Evolutionary conservation across 176 grass and related monocot species (phyloP), one percentile per base, ranked within the genome.

Genomic region (Tillandsia leiboldiana): DNA sequence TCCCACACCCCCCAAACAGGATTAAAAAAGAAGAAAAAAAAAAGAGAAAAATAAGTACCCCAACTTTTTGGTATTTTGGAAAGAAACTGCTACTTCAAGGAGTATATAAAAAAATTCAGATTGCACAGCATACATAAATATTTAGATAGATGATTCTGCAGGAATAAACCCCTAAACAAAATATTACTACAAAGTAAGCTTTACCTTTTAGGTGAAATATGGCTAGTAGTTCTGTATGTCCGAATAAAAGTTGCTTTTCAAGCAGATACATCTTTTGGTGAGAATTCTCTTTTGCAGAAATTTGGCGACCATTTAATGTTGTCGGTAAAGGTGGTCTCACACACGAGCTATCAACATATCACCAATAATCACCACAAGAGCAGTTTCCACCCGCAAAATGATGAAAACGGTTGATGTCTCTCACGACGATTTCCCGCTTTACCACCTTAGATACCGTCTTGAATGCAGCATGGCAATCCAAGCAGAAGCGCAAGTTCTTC

Each of bases 301-400:
- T 61, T 61, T 15, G 15, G 56, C 17, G 17, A 61, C 8, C 8
- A 10, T 9, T 22, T 67, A 67, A 28, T 67, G 8, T 17, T 69
- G 12, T 49, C 52, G 2, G 48, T 2, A 24, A 22, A 52, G 17
- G 2, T 27, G 12, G 11, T 26, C 18, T 51, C 27, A 24, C 17
- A 26, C 51, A 48, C 22, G 28, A 18, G 12, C 12, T 22, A 8
- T 64, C 27, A 63, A 51, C 26, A 17, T 33, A 56, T 76, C 63
- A 76, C 73, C 73, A 67, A n/a, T 76, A 68, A 76, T 76, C 73
- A 76, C 63, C 73, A 57, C 73, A 76, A 17, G 73, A 68, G 51
- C 73, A 76, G 67, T 23, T 76, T 48, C 75, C 75, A 28, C 56
- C 42, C 3, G 57, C 52, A 61, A 69, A 77, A 69, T 69, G 66